Conservation (phyloP, 371 early-diverging fungal genomes). For the Blakeslea trispora region DNA sequence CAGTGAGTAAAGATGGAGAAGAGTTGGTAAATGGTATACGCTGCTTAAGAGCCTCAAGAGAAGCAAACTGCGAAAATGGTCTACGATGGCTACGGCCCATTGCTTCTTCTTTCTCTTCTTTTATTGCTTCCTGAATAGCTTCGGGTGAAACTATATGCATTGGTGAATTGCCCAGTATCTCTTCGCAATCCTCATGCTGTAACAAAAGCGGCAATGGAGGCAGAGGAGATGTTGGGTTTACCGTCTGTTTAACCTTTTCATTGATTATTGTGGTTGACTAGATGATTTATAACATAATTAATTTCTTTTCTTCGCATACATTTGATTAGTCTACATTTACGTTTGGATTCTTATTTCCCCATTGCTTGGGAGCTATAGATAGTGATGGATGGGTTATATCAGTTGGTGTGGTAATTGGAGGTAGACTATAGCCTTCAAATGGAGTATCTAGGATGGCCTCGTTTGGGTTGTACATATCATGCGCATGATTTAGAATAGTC, state of each 20-base stretch:
- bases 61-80: constrained; percentile 25
- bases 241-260: neutral
- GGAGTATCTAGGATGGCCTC: neutral
- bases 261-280: constrained; percentile 15
- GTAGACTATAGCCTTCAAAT: too few relatives aligned
- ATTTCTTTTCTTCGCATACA: too few relatives aligned
- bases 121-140: constrained; percentile 47
- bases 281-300: neutral
- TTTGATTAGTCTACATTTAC: constrained; percentile 9
- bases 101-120: constrained; percentile 45
- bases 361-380: constrained; percentile 15
- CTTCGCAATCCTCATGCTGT: neutral
- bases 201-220: constrained; percentile 4
- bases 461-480: constrained; percentile 3
- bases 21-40: neutral
- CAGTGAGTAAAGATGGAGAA: neutral
- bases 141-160: constrained; percentile 49
- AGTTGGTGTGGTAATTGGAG: constrained; percentile 6
- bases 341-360: constrained; percentile 19
- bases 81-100: constrained; percentile 23
- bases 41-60: constrained; percentile 27
- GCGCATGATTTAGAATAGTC: neutral
- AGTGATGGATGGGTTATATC: constrained; percentile 9
- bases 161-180: constrained; percentile 11
- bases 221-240: neutral